A percentile compares a stretch with the other conserved stretches of the same genome.
phyloP scores from a whole-genome alignment of 192 early-diverging fungal genomes.

The Rhizophagus sp. region DNA sequence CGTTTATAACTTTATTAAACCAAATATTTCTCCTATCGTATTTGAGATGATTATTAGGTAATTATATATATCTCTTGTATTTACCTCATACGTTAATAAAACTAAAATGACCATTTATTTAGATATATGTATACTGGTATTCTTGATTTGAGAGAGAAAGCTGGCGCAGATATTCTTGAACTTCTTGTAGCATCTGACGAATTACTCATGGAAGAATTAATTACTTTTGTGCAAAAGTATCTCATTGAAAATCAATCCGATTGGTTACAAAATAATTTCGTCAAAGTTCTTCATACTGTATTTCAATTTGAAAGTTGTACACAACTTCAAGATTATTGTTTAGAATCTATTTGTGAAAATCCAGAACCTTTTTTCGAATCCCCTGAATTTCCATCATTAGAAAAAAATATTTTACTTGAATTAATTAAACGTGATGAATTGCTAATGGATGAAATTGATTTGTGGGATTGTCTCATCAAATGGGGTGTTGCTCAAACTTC shows the following conservation, averaged over 20 bases:
- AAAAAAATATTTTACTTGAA: conserved; percentile 15
- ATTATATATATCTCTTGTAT: neutral
- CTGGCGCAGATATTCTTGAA: neutral
- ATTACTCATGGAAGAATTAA: conserved; percentile 17
- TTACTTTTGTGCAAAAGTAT: conserved; percentile 2
- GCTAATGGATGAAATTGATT: conserved; percentile 7
- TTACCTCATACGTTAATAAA: neutral
- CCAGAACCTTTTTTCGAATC: conserved; percentile 11
- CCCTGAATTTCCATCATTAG: conserved; percentile 2
- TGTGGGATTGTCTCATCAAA: conserved; percentile 13
- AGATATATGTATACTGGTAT: conserved; percentile 25
- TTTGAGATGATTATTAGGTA: neutral
- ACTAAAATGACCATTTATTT: neutral
- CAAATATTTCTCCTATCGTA: conserved; percentile 24
- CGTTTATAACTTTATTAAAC: conserved; percentile 3
- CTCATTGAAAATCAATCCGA: conserved; percentile 11
- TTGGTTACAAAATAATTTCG: conserved; percentile 8
- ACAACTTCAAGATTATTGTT: conserved; percentile 4
- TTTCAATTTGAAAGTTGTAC: conserved; percentile 9
- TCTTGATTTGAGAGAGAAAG: neutral
- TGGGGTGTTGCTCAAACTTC: conserved; percentile 13
- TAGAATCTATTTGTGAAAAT: conserved; percentile 6
- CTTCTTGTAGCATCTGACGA: conserved; percentile 23
- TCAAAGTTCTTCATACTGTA: conserved; percentile 15
- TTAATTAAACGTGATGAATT: conserved; percentile 9